These are phyloP conservation scores for Neurospora sp. DNA, from an alignment of 495 filamentous ascomycete genomes.

Conservation along the genomic window DNA sequence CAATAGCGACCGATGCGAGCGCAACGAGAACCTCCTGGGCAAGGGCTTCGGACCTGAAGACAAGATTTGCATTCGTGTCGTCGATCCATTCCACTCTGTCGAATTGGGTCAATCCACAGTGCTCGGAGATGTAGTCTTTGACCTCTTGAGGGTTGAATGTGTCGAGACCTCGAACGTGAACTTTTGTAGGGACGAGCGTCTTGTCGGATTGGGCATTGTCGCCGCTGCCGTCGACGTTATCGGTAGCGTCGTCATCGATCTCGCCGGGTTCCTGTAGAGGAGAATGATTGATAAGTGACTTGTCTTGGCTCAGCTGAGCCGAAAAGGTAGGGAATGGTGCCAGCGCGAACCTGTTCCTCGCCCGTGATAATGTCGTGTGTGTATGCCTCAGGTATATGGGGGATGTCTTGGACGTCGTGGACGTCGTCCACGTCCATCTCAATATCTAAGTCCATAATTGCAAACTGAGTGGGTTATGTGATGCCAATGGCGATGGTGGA, in stretches of 20 bases:
- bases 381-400: slow-evolving; percentile 35
- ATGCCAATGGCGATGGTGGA: neutral
- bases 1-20: slow-evolving; percentile 39
- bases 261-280: slow-evolving; percentile 27
- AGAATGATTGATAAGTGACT: slow-evolving; percentile 3
- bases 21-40: slow-evolving; percentile 63
- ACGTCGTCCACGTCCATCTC: slow-evolving; percentile 61
- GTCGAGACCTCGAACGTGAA: slow-evolving; percentile 77
- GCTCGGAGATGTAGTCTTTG: slow-evolving; percentile 54
- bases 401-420: slow-evolving; percentile 36
- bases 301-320: slow-evolving; percentile 1
- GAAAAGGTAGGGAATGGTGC: slow-evolving; percentile 7
- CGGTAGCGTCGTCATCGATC: slow-evolving; percentile 16
- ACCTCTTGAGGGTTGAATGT: slow-evolving; percentile 70
- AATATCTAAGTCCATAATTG: slow-evolving; percentile 67
- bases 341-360: slow-evolving; percentile 26
- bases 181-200: slow-evolving; percentile 45
- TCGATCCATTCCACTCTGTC: slow-evolving; percentile 85
- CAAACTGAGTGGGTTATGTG: neutral
- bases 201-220: slow-evolving; percentile 13
- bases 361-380: slow-evolving; percentile 30
- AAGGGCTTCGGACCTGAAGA: slow-evolving; percentile 58
- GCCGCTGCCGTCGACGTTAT: slow-evolving; percentile 11
- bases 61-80: slow-evolving; percentile 78
- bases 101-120: slow-evolving; percentile 46